Conservation (phyloP, 2,329 filamentous ascomycete species). For the Fusarium phyllophilum region DNA sequence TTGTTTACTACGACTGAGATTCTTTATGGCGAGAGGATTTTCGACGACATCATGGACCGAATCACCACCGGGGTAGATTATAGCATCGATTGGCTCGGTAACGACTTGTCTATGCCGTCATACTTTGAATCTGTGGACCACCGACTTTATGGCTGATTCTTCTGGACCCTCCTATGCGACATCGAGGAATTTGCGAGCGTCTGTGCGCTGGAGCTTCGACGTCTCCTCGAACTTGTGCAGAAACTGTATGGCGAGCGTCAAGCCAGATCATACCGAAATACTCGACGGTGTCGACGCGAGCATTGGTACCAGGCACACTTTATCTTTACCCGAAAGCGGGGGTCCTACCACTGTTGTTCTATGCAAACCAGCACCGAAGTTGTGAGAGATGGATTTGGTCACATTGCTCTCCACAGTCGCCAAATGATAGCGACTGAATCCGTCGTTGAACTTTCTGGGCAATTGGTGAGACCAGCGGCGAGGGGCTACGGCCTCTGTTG, state of each 20-base stretch:
- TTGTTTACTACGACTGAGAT: not conserved
- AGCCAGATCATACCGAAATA: too few species aligned
- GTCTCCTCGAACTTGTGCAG: not conserved
- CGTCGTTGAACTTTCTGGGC: not conserved
- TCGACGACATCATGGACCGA: not conserved
- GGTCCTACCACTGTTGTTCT: not conserved
- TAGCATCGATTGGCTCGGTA: not conserved
- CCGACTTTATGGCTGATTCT: not conserved
- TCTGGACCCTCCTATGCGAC: not conserved
- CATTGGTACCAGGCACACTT: not conserved
- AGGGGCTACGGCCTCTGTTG: not conserved
- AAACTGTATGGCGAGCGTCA: too few species aligned
- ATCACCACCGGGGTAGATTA: not conserved
- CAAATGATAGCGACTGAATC: not conserved
- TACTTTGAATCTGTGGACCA: not conserved
- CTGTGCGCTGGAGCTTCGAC: not conserved
- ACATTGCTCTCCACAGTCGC: not conserved
- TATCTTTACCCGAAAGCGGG: not conserved
- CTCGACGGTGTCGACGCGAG: not conserved
- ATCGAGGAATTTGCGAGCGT: accelerated
- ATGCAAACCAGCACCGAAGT: not conserved
- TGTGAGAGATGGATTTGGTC: not conserved
- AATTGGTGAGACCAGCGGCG: not conserved
- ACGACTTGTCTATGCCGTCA: not conserved
- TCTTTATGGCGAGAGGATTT: not conserved